Percentiles rank a stretch among this genome's conserved stretches.
Evolutionary conservation across 371 early-diverging fungal genomes (phyloP).

Genomic region (Parasitella parasitica): DNA sequence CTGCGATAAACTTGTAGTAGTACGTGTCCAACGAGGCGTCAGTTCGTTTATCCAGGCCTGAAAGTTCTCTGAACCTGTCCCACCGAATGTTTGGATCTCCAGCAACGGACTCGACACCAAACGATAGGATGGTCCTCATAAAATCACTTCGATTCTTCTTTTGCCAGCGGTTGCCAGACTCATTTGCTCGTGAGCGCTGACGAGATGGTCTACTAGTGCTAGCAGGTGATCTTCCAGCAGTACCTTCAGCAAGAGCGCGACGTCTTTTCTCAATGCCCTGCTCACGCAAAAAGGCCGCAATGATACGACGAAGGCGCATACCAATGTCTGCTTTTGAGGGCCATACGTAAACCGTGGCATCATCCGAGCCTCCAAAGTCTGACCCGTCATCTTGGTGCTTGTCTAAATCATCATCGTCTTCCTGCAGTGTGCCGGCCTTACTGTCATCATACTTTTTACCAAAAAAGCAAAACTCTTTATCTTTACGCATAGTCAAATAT

Average conservation of each 20-base stretch:
- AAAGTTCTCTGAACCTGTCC: slow-evolving; percentile 66
- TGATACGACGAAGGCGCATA: slow-evolving; percentile 68
- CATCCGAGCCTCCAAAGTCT: slow-evolving; percentile 11
- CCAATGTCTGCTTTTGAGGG: slow-evolving; percentile 78
- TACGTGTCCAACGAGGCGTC: slow-evolving; percentile 66
- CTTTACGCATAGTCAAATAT: slow-evolving; percentile 62
- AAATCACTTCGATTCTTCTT: slow-evolving; percentile 68
- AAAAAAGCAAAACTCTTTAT: slow-evolving; percentile 71
- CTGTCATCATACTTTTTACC: slow-evolving; percentile 56
- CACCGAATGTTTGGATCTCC: slow-evolving; percentile 51
- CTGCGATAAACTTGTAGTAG: slow-evolving; percentile 52
- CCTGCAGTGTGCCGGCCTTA: slow-evolving; percentile 24
- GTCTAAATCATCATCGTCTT: slow-evolving; percentile 19
- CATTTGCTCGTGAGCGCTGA: slow-evolving; percentile 33
- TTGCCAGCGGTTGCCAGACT: slow-evolving; percentile 58
- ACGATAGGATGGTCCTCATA: slow-evolving; percentile 61
- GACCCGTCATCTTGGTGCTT: background rate
- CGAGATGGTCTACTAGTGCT: slow-evolving; percentile 11
- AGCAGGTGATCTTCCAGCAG: background rate
- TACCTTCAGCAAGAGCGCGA: slow-evolving; percentile 1
- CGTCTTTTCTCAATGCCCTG: slow-evolving; percentile 50
- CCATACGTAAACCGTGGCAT: slow-evolving; percentile 51
- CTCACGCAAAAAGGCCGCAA: slow-evolving; percentile 68
- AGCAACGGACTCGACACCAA: slow-evolving; percentile 54
- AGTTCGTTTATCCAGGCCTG: slow-evolving; percentile 62